Percentiles rank a stretch among this genome's conserved stretches.
These are phyloP conservation scores for Chamaecrista fasciculata DNA, from an alignment of 306 rosid species.

Conservation along the genomic window DNA sequence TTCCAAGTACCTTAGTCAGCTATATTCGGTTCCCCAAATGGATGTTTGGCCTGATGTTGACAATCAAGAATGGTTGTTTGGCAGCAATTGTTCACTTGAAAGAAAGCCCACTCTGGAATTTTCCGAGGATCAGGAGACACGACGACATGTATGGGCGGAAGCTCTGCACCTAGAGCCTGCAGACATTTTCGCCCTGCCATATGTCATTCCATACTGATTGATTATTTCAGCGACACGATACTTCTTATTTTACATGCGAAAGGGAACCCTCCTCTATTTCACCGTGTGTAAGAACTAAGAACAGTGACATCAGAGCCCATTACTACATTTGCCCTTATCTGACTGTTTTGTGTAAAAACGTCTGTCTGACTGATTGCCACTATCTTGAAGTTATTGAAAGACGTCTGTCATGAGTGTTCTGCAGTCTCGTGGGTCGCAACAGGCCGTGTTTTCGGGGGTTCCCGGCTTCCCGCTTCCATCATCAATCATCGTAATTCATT, in stretches of 20 bases:
- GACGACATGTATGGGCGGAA: constrained; percentile 80
- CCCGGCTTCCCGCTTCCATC: too few relatives aligned
- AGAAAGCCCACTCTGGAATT: constrained; percentile 41
- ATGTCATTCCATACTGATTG: constrained; percentile 81
- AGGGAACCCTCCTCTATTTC: constrained; percentile 35
- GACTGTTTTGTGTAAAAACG: constrained; percentile 10
- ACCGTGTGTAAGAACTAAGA: constrained; percentile 12
- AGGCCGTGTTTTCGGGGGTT: constrained; percentile 22
- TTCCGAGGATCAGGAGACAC: constrained; percentile 42
- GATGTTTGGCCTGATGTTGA: constrained; percentile 52
- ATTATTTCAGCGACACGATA: constrained; percentile 25
- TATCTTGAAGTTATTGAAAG: constrained; percentile 25
- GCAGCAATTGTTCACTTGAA: constrained; percentile 38
- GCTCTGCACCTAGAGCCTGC: constrained; percentile 61
- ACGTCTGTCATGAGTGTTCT: constrained; percentile 19
- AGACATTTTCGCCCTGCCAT: constrained; percentile 75
- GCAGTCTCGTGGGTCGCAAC: constrained; percentile 26
- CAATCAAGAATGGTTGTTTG: constrained; percentile 75
- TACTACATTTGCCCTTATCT: constrained; percentile 19
- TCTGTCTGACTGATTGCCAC: constrained; percentile 6
- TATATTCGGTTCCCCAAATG: constrained; percentile 65
- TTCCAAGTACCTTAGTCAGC: constrained; percentile 52
- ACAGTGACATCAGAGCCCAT: constrained; percentile 30
- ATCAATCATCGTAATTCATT: constrained; percentile 40
- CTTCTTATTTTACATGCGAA: constrained; percentile 27